A percentile compares a stretch with the other conserved stretches of the same genome.
Evolutionary conservation across 148 eudicot species (phyloP).

Genomic region (Dianthus caryophyllus): DNA sequence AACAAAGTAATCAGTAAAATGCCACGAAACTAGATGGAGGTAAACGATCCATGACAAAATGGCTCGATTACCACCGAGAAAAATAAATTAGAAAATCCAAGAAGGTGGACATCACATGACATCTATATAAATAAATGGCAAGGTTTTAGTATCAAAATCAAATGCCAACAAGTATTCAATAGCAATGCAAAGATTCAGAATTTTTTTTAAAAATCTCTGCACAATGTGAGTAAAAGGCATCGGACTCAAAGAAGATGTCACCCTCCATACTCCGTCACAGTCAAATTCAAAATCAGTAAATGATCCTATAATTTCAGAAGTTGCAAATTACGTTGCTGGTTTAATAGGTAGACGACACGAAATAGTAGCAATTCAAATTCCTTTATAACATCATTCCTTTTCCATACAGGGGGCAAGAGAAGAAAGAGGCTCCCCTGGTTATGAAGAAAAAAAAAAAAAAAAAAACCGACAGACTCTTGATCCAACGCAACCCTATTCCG

Average conservation of each 20-base stretch:
- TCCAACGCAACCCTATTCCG: not conserved
- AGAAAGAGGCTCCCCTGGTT: not conserved
- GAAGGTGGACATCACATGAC: not conserved
- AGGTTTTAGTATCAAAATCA: too few relatives aligned
- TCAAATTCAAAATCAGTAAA: not conserved
- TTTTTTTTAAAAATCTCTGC: too few relatives aligned
- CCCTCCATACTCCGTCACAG: not conserved
- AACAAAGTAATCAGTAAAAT: not conserved
- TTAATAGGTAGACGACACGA: not conserved
- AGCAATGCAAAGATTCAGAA: too few relatives aligned
- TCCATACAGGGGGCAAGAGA: not conserved
- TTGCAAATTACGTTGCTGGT: not conserved
- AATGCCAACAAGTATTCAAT: not conserved
- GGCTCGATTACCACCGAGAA: not conserved
- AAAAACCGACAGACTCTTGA: too few relatives aligned
- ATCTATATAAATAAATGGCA: too few relatives aligned
- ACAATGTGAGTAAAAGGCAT: not conserved
- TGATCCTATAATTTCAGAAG: not conserved
- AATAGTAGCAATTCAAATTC: not conserved
- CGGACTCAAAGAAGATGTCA: not conserved
- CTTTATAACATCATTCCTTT: not conserved
- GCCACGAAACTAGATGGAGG: not conserved
- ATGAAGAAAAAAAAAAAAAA: not conserved
- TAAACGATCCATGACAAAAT: not conserved
- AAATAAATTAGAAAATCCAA: not conserved